Percentiles rank a stretch among this genome's conserved stretches.
Conservation (phyloP, 176 grass and related monocot genomes). For the Pharus latifolius region DNA sequence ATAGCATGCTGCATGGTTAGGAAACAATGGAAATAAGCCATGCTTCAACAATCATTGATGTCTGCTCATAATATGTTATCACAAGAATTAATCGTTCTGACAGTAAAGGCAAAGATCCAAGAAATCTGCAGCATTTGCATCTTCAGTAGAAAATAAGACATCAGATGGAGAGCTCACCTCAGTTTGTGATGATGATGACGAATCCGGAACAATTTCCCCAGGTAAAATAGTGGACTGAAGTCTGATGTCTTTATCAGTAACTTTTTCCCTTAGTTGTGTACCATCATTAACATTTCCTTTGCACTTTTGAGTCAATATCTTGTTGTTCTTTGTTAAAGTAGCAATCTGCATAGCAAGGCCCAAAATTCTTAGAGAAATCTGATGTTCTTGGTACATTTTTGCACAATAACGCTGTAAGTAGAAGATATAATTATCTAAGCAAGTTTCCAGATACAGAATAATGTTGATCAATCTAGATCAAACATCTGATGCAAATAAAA, state of each 20-base stretch:
- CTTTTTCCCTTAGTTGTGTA: constrained; percentile 20
- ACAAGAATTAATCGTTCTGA: background rate
- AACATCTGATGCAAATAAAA: background rate
- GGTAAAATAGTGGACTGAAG: constrained; percentile 12
- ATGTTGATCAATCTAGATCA: background rate
- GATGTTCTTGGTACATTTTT: background rate
- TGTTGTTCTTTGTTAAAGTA: constrained; percentile 83
- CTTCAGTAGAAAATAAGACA: too few species aligned
- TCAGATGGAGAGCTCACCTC: constrained; percentile 13
- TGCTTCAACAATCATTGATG: background rate
- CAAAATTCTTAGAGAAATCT: background rate
- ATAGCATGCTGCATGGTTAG: background rate
- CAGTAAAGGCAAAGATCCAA: background rate
- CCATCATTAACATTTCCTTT: constrained; percentile 25
- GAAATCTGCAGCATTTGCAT: background rate
- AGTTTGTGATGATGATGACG: constrained; percentile 21
- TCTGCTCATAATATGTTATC: background rate
- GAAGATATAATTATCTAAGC: background rate
- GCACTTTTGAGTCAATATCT: constrained; percentile 45
- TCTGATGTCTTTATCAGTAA: constrained; percentile 18
- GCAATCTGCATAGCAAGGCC: constrained; percentile 32
- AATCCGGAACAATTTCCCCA: constrained; percentile 23
- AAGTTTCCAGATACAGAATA: constrained; percentile 1
- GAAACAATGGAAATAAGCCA: background rate
- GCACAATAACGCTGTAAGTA: background rate